Base-by-base conservation (phyloP, 768 basidiomycete genomes). In the Melanogaster broomeanus region DNA sequence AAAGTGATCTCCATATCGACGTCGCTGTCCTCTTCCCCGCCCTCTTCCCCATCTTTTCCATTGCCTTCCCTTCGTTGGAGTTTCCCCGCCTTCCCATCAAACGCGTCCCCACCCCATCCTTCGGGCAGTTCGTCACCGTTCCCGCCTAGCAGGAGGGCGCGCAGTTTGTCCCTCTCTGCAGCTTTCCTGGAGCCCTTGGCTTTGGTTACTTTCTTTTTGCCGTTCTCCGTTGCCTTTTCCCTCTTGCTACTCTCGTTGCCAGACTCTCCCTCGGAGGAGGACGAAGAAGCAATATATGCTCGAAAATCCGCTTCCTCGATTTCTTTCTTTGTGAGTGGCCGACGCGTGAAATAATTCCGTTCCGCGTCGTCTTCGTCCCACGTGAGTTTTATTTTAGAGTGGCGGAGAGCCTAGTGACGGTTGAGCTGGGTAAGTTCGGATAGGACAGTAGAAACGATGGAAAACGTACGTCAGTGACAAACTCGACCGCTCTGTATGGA, bases 301-400 rank as follows among this genome's bases (percentile, higher is more conserved):
- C 78, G 83, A 76, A 96, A 98, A 62, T 98, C 94, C 48, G 83
- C 83, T 52, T 95, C 88, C 43, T 97, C 94, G 24, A 98, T 87
- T 65, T 98, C 93, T 63, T 93, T 86, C 47, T 81, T 79, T 0
- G 90, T 83, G 37, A 97, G 74, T 1, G 76, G 75, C 19, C 93
- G 87, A 41, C 93, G 84, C 1, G 94, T 92, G 43, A 94, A 61
- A 39, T 83, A 84, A 50, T 78, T 80, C 35, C 96, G 87, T 62
- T 94, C 89, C 0, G 90, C 87, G 59, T 98, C 95, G 68, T 98
- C 97, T 48, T 94, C 91, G 58, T 99, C 97, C 97, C 97, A 99
- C 5, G 95, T 97, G 28, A 98, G 80, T 63, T 92, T 97, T 53
- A 98, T 96, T 75, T 93, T 97, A 13, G 97, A 99, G 67, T 98